These are phyloP conservation scores for Pythium graminicola DNA, from an alignment of 352 stramenopile species.

Conservation along the genomic window DNA sequence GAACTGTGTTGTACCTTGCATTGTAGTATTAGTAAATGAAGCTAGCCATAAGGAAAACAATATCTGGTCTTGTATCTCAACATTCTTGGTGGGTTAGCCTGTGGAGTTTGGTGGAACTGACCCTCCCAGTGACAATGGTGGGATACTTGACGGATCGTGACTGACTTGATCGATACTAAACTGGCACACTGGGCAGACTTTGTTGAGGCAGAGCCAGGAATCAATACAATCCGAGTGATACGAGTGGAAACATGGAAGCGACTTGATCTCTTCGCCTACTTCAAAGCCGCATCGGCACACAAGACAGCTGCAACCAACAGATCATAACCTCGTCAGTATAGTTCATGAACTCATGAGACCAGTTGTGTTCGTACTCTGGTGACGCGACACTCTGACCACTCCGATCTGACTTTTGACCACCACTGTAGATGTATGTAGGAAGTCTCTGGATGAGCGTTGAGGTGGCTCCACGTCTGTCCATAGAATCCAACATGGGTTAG, in stretches of 20 bases:
- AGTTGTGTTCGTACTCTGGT: slow-evolving; percentile 45
- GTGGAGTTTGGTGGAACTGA: neutral
- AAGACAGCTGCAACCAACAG: slow-evolving; percentile 57
- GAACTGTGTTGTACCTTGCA: too few species aligned
- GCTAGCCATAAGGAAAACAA: neutral
- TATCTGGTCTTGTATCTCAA: neutral
- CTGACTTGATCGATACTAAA: slow-evolving; percentile 59
- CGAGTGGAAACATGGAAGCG: slow-evolving; percentile 90
- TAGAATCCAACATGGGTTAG: neutral
- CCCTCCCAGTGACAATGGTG: slow-evolving; percentile 4
- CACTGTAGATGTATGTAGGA: slow-evolving; percentile 69
- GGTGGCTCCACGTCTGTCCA: slow-evolving; percentile 46
- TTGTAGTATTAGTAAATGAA: slow-evolving; percentile 11
- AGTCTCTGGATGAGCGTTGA: slow-evolving; percentile 70
- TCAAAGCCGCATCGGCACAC: slow-evolving; percentile 90
- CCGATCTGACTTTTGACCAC: slow-evolving; percentile 35
- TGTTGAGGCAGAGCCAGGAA: slow-evolving; percentile 89
- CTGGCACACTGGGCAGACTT: slow-evolving; percentile 87
- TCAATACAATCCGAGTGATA: slow-evolving; percentile 93
- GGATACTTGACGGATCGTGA: slow-evolving; percentile 13
- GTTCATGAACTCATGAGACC: neutral
- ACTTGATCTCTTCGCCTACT: slow-evolving; percentile 89
- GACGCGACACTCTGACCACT: slow-evolving; percentile 26
- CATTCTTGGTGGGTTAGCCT: neutral
- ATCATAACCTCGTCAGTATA: neutral